Conservation (phyloP, 495 filamentous ascomycete genomes). For the Hamigera avellanea region DNA sequence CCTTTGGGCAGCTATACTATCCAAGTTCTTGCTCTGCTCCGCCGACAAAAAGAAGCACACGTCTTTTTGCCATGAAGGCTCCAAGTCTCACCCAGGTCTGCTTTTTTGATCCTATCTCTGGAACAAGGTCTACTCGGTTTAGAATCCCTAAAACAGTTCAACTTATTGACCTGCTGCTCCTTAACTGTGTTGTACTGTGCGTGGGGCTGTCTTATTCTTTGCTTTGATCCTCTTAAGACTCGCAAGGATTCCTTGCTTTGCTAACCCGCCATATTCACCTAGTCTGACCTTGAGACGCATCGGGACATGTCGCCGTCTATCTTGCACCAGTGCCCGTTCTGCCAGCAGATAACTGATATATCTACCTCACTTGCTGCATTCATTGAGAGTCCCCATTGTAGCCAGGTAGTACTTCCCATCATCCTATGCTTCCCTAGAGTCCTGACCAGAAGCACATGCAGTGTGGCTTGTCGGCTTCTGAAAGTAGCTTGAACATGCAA, state of each 20-base stretch:
- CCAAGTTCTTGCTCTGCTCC: not conserved
- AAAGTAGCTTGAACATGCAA: slow-evolving; percentile 37
- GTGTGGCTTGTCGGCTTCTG: slow-evolving; percentile 28
- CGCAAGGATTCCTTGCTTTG: no score
- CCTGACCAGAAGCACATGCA: slow-evolving; percentile 12
- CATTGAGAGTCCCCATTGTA: slow-evolving; percentile 23
- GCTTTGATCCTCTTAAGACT: no score
- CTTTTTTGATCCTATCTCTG: no score
- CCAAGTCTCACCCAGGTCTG: no score
- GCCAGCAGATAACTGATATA: slow-evolving; percentile 24
- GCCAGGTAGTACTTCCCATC: slow-evolving; percentile 17
- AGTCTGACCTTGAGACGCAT: not conserved
- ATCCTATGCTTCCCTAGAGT: slow-evolving; percentile 1
- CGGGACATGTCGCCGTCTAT: slow-evolving; percentile 22
- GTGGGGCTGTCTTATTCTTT: no score
- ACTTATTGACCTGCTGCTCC: no score
- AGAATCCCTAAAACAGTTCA: no score
- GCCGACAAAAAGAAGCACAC: no score
- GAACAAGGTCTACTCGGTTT: no score
- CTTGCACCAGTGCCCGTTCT: slow-evolving; percentile 26
- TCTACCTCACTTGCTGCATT: slow-evolving; percentile 19
- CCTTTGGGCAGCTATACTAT: slow-evolving; percentile 2
- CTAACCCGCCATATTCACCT: no score
- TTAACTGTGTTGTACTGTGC: no score
- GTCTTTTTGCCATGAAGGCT: no score